A percentile compares a stretch with the other conserved stretches of the same genome.
These are phyloP conservation scores for Westerdykella sp. DNA, from an alignment of 2,329 filamentous ascomycete genomes.

Conservation along the genomic window DNA sequence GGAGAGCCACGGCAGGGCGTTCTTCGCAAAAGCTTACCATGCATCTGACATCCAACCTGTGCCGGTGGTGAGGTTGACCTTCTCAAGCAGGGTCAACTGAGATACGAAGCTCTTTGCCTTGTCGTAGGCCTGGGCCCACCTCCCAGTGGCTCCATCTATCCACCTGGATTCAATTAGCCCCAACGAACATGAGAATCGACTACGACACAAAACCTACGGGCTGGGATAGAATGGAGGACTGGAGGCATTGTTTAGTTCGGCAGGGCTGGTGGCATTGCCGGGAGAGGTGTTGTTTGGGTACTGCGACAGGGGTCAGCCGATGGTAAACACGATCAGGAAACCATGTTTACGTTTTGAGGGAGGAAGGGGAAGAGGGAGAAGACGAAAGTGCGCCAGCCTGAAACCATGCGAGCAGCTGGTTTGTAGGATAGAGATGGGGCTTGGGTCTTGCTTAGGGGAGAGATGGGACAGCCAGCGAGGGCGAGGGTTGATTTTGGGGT, in stretches of 20 bases:
- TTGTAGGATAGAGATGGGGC: slow-evolving; percentile 6
- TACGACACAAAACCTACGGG: slow-evolving; percentile 43
- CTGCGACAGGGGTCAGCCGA: slow-evolving; percentile 27
- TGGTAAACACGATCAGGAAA: slow-evolving; percentile 14
- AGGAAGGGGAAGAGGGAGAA: slow-evolving; percentile 29
- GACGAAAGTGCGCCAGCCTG: slow-evolving; percentile 16
- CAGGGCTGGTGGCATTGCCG: slow-evolving; percentile 12
- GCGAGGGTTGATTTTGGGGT: too few relatives aligned
- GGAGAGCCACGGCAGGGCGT: neutral
- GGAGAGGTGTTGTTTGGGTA: slow-evolving; percentile 22
- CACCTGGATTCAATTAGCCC: slow-evolving; percentile 45
- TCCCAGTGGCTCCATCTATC: slow-evolving; percentile 63
- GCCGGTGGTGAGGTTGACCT: slow-evolving; percentile 92
- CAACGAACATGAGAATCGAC: neutral
- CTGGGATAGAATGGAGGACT: slow-evolving; percentile 73
- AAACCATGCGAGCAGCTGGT: slow-evolving; percentile 18
- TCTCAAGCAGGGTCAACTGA: slow-evolving; percentile 75
- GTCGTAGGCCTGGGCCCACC: slow-evolving; percentile 68
- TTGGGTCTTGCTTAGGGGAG: slow-evolving; percentile 2
- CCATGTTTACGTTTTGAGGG: slow-evolving; percentile 16
- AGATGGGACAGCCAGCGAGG: too few relatives aligned
- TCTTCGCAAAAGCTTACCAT: slow-evolving; percentile 13
- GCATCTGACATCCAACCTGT: slow-evolving; percentile 57
- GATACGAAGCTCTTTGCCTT: slow-evolving; percentile 75
- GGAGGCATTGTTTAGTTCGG: slow-evolving; percentile 22